Percentiles rank a stretch among this genome's conserved stretches.
These are phyloP conservation scores for Penicillium cataractarum DNA, from an alignment of 495 filamentous ascomycete species.

Conservation along the genomic window DNA sequence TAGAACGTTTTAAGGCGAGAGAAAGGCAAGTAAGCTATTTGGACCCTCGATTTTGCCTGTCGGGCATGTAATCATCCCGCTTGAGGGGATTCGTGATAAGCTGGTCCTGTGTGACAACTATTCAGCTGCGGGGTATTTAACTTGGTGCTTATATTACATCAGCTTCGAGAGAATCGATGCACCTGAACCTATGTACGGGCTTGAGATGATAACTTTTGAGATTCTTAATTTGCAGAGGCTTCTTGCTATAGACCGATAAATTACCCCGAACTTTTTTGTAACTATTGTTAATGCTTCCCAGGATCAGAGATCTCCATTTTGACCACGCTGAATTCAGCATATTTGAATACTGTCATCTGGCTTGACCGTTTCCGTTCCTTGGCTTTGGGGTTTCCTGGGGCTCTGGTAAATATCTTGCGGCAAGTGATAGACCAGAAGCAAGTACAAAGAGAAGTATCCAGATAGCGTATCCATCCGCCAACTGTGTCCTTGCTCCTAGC, in stretches of 20 bases:
- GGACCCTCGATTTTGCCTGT: too few relatives aligned
- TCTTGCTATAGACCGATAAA: background rate
- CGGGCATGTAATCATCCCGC: too few relatives aligned
- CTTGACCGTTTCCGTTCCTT: slow-evolving; percentile 10
- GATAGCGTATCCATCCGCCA: slow-evolving; percentile 62
- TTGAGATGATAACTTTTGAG: too few relatives aligned
- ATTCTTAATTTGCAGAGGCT: background rate
- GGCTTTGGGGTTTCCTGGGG: background rate
- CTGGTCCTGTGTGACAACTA: too few relatives aligned
- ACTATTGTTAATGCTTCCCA: background rate
- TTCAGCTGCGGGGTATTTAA: too few relatives aligned
- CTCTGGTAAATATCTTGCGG: slow-evolving; percentile 46
- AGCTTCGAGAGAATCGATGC: too few relatives aligned
- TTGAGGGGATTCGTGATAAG: too few relatives aligned
- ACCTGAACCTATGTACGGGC: too few relatives aligned
- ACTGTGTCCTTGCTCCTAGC: slow-evolving; percentile 56
- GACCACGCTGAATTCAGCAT: background rate
- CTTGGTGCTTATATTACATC: too few relatives aligned
- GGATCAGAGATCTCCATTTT: background rate
- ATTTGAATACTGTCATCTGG: background rate
- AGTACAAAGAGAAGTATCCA: slow-evolving; percentile 62
- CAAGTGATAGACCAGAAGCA: slow-evolving; percentile 47
- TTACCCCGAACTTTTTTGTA: background rate
- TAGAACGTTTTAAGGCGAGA: too few relatives aligned
- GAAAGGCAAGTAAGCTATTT: too few relatives aligned